phyloP scores from a whole-genome alignment of 2,329 filamentous ascomycete genomes.

The Phaeosphaeria sp. region DNA sequence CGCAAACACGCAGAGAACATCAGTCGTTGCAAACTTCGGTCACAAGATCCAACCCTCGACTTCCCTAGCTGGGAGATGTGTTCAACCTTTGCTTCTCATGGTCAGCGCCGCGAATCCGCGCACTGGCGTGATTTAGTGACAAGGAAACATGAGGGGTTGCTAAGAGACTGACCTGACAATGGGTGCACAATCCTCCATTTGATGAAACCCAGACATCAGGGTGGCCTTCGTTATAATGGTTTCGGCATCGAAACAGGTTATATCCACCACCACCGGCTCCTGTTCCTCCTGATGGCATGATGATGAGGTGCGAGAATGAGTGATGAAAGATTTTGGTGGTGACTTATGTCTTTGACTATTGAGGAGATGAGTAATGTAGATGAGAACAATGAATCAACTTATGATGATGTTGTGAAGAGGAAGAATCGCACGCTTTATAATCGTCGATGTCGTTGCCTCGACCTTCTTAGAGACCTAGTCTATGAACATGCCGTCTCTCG shows the following conservation, averaged over 20 bases:
- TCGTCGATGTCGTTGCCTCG: slow-evolving; percentile 15
- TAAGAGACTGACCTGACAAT: slow-evolving; percentile 30
- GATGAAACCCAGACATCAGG: slow-evolving; percentile 25
- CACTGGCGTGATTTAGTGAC: slow-evolving; percentile 30
- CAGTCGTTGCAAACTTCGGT: not conserved
- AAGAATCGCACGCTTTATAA: slow-evolving; percentile 22
- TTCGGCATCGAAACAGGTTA: slow-evolving; percentile 26
- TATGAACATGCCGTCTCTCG: slow-evolving; percentile 23
- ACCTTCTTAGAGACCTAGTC: slow-evolving; percentile 10
- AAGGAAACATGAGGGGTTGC: not conserved
- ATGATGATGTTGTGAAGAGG: slow-evolving; percentile 8
- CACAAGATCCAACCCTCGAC: not conserved
- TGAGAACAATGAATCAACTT: not conserved
- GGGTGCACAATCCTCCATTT: slow-evolving; percentile 26
- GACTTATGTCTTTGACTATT: not conserved
- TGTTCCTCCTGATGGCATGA: slow-evolving; percentile 26
- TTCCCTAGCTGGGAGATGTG: not conserved
- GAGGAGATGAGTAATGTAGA: not conserved
- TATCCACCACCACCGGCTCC: slow-evolving; percentile 33
- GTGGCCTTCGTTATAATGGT: slow-evolving; percentile 27
- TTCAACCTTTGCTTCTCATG: not conserved
- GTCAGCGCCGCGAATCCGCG: slow-evolving; percentile 6
- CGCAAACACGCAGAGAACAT: not conserved
- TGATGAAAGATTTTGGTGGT: not conserved
- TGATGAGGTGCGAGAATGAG: not conserved